A percentile compares a stretch with the other conserved stretches of the same genome.
Evolutionary conservation across 176 grass and related monocot genomes (phyloP).

Genomic region (Triticum monococcum): DNA sequence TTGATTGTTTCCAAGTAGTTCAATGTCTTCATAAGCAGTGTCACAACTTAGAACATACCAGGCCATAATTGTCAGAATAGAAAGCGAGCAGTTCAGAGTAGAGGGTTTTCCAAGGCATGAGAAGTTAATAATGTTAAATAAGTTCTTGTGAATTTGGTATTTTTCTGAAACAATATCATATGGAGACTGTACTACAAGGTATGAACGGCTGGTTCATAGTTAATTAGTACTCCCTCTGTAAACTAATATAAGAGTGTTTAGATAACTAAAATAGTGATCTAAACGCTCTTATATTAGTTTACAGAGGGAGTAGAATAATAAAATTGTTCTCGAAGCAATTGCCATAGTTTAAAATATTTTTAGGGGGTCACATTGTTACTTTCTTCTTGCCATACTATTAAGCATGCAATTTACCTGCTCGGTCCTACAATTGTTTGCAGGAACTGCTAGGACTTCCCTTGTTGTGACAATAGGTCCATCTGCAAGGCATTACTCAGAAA

Average conservation of each 20-base stretch:
- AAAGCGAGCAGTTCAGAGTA: not conserved
- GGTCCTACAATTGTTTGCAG: conserved; percentile 40
- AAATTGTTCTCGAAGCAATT: not conserved
- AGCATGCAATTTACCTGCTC: conserved; percentile 3
- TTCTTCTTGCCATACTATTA: not conserved
- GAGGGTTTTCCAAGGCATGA: not conserved
- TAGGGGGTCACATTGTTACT: not conserved
- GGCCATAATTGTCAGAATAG: not conserved
- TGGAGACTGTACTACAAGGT: not conserved
- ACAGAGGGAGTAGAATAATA: too few species aligned
- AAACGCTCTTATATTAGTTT: too few species aligned
- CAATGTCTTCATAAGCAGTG: not conserved
- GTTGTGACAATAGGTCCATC: conserved; percentile 95
- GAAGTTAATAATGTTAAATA: not conserved
- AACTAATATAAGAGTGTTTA: too few species aligned
- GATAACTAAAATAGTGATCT: too few species aligned
- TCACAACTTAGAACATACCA: not conserved
- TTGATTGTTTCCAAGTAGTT: not conserved
- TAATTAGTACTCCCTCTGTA: too few species aligned
- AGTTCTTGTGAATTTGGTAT: not conserved
- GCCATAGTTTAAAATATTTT: not conserved
- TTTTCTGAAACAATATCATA: not conserved
- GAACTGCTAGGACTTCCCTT: conserved; percentile 93
- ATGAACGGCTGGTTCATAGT: not conserved
- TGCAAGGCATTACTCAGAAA: conserved; percentile 85